A percentile compares a stretch with the other conserved stretches of the same genome.
These are phyloP conservation scores for Echinosophora koreensis DNA, from an alignment of 306 rosid species.

Conservation along the genomic window DNA sequence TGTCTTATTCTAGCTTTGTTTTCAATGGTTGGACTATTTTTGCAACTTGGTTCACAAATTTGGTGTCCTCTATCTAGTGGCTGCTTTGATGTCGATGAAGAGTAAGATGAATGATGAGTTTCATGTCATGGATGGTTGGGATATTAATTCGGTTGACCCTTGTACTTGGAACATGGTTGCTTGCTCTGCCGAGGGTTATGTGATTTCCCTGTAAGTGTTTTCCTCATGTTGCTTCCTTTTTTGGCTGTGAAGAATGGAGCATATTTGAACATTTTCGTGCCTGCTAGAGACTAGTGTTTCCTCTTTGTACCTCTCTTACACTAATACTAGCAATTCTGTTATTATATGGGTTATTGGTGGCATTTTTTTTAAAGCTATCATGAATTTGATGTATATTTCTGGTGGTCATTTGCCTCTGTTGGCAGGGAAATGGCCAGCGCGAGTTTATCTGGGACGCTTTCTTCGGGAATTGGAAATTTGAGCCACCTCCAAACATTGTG, in stretches of 20 bases:
- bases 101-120: constrained; percentile 71
- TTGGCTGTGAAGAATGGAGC: not conserved
- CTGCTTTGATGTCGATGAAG: constrained; percentile 96
- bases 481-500: constrained; percentile 83
- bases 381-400: constrained; percentile 12
- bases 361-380: constrained; percentile 19
- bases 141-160: constrained; percentile 95
- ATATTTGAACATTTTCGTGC: constrained; percentile 17
- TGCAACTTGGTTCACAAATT: constrained; percentile 29
- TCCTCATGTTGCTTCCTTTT: not conserved
- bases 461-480: constrained; percentile 84
- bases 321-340: constrained; percentile 10
- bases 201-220: constrained; percentile 77
- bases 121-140: constrained; percentile 83
- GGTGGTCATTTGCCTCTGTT: constrained; percentile 31
- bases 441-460: constrained; percentile 80
- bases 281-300: not conserved
- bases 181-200: constrained; percentile 85
- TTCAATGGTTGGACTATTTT: constrained; percentile 4
- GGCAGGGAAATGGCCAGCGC: constrained; percentile 84
- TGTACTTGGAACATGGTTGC: constrained; percentile 94
- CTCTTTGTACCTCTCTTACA: not conserved
- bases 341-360: constrained; percentile 11
- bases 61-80: constrained; percentile 58
- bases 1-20: not conserved